phyloP scores from a whole-genome alignment of 257 asterid genomes.

The Haberlea rhodopensis region DNA sequence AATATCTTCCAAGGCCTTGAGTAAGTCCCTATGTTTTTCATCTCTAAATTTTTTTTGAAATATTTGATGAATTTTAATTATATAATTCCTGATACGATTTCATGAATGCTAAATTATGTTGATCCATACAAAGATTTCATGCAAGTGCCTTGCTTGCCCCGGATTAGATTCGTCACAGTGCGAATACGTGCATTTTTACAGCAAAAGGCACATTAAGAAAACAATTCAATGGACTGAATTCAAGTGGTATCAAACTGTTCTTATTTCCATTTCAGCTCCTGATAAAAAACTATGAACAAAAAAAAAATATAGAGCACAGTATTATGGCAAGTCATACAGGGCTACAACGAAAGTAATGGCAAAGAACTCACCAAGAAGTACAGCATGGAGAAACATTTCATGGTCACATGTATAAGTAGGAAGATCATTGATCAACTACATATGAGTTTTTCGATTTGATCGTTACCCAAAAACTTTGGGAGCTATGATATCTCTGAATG shows the following conservation, averaged over 20 bases:
- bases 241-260: conserved; percentile 6
- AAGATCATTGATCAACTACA: conserved; percentile 6
- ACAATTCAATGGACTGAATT: too few species aligned
- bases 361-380: neutral
- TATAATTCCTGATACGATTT: too few species aligned
- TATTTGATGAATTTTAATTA: too few species aligned
- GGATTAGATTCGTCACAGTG: too few species aligned
- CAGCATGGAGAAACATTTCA: conserved; percentile 10
- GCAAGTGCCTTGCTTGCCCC: too few species aligned
- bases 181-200: too few species aligned
- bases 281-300: conserved; percentile 35
- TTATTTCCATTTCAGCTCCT: conserved; percentile 24
- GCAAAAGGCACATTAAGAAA: neutral
- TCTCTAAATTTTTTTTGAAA: too few species aligned
- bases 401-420: conserved; percentile 16
- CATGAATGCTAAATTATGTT: too few species aligned
- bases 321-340: neutral
- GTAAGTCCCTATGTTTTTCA: too few species aligned
- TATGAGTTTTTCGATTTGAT: neutral
- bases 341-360: neutral
- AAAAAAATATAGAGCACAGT: conserved; percentile 14
- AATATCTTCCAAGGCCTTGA: too few species aligned
- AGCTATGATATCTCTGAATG: conserved; percentile 13
- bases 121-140: neutral
- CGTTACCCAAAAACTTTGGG: neutral